Evolutionary conservation across 2,329 filamentous ascomycete species (phyloP).

Genomic region (Colletotrichum siamense): DNA sequence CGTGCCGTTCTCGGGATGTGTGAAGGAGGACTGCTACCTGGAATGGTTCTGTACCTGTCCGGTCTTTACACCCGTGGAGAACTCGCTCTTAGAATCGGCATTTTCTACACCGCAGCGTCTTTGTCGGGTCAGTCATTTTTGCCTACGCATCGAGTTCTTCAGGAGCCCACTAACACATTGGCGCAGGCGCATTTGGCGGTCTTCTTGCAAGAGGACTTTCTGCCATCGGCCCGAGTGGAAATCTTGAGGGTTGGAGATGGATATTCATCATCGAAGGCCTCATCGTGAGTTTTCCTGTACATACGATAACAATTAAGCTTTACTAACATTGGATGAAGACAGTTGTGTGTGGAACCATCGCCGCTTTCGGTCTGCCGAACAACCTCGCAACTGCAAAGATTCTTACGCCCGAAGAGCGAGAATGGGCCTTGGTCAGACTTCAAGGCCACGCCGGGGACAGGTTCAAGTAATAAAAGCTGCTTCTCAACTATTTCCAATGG

Average conservation of each 20-base stretch:
- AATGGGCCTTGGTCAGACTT: constrained; percentile 51
- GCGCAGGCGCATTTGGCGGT: constrained; percentile 62
- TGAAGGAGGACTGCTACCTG: constrained; percentile 70
- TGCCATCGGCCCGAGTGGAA: constrained; percentile 60
- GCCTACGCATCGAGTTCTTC: neutral
- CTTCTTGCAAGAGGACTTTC: constrained; percentile 66
- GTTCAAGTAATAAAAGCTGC: constrained; percentile 28
- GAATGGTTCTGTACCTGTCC: constrained; percentile 72
- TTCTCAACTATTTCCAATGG: neutral
- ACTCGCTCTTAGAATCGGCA: constrained; percentile 66
- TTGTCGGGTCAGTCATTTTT: constrained; percentile 46
- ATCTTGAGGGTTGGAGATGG: constrained; percentile 64
- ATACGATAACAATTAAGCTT: neutral
- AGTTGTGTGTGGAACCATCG: constrained; percentile 54
- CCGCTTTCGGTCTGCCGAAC: constrained; percentile 62
- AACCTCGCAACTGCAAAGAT: constrained; percentile 58
- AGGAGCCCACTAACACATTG: neutral
- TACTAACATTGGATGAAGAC: constrained; percentile 45
- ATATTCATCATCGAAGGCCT: constrained; percentile 68
- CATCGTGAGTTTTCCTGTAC: constrained; percentile 38
- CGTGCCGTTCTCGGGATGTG: constrained; percentile 66
- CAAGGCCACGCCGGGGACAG: constrained; percentile 38
- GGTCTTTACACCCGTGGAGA: constrained; percentile 65
- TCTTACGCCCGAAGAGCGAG: constrained; percentile 56
- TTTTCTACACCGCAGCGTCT: constrained; percentile 73